Evolutionary conservation across 257 asterid genomes (phyloP).

Genomic region (Cinchona pubescens): DNA sequence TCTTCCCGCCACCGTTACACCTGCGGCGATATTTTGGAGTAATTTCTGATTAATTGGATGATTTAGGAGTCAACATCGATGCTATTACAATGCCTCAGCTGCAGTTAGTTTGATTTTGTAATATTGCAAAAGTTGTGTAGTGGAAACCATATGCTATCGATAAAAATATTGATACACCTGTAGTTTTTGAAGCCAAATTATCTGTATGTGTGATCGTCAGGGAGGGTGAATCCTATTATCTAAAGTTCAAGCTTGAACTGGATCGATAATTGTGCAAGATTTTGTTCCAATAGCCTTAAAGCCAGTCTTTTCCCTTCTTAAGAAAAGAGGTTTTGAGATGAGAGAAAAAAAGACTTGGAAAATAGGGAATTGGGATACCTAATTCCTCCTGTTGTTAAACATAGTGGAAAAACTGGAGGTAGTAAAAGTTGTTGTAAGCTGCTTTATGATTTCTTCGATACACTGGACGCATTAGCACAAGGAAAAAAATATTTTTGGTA

Average conservation of each 20-base stretch:
- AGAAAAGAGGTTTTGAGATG: background rate
- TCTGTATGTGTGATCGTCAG: background rate
- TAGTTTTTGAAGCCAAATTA: background rate
- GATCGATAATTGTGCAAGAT: background rate
- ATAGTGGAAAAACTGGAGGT: background rate
- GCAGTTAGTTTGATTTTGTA: constrained; percentile 35
- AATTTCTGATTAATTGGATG: constrained; percentile 30
- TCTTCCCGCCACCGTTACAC: constrained; percentile 15
- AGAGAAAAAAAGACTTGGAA: too few species aligned
- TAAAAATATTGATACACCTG: background rate
- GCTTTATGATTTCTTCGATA: background rate
- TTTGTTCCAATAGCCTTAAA: background rate
- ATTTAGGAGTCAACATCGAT: constrained; percentile 50
- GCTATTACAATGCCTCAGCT: constrained; percentile 57
- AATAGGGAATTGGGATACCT: background rate
- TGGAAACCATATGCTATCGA: background rate
- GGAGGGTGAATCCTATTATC: background rate
- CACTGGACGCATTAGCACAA: too few species aligned
- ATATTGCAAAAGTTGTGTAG: constrained; percentile 17
- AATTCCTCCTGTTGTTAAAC: background rate
- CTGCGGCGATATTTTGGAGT: constrained; percentile 20
- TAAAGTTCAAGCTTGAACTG: background rate
- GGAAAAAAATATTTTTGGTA: too few species aligned
- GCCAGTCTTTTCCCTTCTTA: background rate
- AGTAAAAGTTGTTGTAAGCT: background rate